Conservation (phyloP, 2,329 filamentous ascomycete species). For the Calonectria pteridis region DNA sequence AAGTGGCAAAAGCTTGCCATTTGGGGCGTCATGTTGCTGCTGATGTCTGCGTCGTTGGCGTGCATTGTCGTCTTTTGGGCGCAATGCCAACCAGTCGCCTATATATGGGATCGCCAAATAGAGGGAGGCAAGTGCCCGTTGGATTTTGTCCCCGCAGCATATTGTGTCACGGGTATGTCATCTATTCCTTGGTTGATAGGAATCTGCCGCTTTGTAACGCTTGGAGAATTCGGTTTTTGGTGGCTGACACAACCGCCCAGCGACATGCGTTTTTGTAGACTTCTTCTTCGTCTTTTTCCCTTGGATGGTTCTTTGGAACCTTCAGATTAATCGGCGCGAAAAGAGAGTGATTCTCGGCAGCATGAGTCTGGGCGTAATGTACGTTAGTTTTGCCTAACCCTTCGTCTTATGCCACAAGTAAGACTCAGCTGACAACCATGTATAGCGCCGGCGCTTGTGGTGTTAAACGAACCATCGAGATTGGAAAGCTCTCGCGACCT, state of each 20-base stretch:
- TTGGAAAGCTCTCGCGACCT: not conserved
- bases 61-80: constrained; percentile 13
- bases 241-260: not conserved
- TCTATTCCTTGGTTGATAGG: not conserved
- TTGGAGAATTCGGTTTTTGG: not conserved
- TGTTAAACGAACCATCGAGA: constrained; percentile 15
- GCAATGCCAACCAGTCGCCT: constrained; percentile 22
- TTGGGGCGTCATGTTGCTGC: constrained; percentile 40
- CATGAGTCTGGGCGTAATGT: constrained; percentile 56
- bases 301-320: constrained; percentile 56
- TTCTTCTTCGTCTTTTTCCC: constrained; percentile 54
- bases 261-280: constrained; percentile 44
- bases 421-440: not conserved
- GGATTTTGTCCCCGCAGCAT: constrained; percentile 11
- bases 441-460: constrained; percentile 17
- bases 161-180: constrained; percentile 17
- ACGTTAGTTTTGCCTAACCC: constrained; percentile 17
- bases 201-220: not conserved
- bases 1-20: constrained; percentile 49
- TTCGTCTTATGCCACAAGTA: too few relatives aligned
- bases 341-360: constrained; percentile 55
- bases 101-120: constrained; percentile 13
- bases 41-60: constrained; percentile 9
- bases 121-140: constrained; percentile 6
- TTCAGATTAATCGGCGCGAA: constrained; percentile 56